phyloP scores from a whole-genome alignment of 1,284 basidiomycete genomes.

The Chalciporus sp. region DNA sequence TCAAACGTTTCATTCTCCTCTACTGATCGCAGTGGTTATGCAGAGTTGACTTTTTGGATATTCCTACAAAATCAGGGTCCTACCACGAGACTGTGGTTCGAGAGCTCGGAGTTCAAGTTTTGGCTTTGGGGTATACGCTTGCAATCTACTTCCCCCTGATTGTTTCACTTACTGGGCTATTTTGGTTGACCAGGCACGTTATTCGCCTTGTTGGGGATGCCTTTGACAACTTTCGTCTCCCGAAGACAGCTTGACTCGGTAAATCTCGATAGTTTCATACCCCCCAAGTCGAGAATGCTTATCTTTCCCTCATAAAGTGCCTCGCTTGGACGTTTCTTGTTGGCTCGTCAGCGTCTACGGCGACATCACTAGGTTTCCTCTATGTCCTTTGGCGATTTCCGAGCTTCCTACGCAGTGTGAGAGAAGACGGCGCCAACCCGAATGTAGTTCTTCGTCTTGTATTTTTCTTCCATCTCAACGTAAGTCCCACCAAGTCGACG shows the following conservation, averaged over 20 bases:
- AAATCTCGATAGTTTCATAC: constrained; percentile 19
- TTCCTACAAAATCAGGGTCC: constrained; percentile 75
- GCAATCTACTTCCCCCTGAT: neutral
- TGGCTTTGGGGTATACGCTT: constrained; percentile 56
- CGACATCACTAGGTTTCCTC: constrained; percentile 65
- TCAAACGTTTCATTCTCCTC: neutral
- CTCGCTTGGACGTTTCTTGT: constrained; percentile 71
- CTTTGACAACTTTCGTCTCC: constrained; percentile 60
- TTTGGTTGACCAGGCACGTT: constrained; percentile 51
- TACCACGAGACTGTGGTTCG: constrained; percentile 68
- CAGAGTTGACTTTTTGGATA: constrained; percentile 77
- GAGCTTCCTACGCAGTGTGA: constrained; percentile 64
- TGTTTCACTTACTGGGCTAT: constrained; percentile 19
- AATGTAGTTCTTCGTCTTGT: constrained; percentile 68
- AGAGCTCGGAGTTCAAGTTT: constrained; percentile 62
- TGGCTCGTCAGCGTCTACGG: constrained; percentile 62
- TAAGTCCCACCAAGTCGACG: constrained; percentile 37
- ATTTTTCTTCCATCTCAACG: constrained; percentile 76
- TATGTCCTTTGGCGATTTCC: constrained; percentile 71
- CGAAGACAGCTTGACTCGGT: constrained; percentile 59
- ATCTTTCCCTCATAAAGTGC: constrained; percentile 42
- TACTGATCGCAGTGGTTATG: constrained; percentile 5
- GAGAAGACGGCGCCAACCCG: constrained; percentile 67
- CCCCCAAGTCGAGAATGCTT: constrained; percentile 8
- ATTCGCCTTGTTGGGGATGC: constrained; percentile 65